Conservation (phyloP, 2,329 filamentous ascomycete genomes). For the Aureobasidium mangrovei region DNA sequence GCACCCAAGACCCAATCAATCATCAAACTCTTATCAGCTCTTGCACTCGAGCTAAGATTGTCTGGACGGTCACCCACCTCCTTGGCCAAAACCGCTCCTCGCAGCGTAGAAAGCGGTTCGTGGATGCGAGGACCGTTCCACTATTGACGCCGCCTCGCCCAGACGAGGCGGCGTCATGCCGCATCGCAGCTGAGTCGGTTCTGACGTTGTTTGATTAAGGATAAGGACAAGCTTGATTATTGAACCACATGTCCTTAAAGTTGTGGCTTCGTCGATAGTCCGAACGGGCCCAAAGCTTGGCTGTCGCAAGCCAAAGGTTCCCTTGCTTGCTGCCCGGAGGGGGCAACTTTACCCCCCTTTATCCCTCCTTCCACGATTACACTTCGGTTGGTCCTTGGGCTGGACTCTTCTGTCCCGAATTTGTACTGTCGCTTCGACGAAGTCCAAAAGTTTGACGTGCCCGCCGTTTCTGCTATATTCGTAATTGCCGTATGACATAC, state of each 20-base stretch:
- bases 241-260: no score
- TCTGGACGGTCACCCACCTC: background rate
- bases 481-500: no score
- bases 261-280: background rate
- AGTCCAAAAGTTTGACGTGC: no score
- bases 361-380: no score
- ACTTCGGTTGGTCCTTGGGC: no score
- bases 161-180: background rate
- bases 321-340: no score
- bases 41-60: background rate
- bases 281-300: background rate
- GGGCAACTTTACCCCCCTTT: no score
- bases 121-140: background rate
- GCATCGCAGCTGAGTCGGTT: background rate
- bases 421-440: no score
- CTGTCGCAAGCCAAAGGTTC: background rate
- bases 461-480: no score
- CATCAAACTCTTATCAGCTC: conserved; percentile 6
- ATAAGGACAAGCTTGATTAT: background rate
- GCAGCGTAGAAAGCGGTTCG: background rate
- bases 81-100: background rate
- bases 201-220: background rate
- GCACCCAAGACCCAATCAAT: conserved; percentile 5
- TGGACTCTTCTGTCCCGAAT: no score
- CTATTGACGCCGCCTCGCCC: background rate